phyloP scores from a whole-genome alignment of 2,329 filamentous ascomycete genomes.

The Alternaria sp. region DNA sequence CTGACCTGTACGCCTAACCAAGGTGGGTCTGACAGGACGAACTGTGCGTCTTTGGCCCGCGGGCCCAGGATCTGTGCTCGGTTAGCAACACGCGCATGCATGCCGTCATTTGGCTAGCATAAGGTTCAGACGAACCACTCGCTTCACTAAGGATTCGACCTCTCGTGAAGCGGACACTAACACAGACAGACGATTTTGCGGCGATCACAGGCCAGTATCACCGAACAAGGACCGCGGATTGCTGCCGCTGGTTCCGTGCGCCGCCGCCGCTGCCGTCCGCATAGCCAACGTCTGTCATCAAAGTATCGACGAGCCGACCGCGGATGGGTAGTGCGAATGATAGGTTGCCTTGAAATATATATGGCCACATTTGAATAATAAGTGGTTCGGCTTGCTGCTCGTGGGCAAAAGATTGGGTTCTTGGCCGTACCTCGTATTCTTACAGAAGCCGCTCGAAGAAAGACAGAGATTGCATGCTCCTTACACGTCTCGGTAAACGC shows the following conservation, averaged over 20 bases:
- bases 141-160: neutral
- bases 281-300: neutral
- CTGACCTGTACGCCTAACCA: constrained; percentile 4
- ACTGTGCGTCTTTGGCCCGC: constrained; percentile 10
- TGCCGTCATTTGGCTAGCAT: constrained; percentile 3
- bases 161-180: neutral
- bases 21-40: constrained; percentile 16
- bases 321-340: neutral
- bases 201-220: constrained; percentile 5
- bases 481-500: neutral
- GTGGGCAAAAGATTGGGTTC: neutral
- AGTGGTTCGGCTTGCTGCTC: neutral
- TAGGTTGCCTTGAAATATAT: neutral
- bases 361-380: neutral
- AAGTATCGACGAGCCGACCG: constrained; percentile 2
- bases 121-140: constrained; percentile 7
- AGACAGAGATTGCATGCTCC: neutral
- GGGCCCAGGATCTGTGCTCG: neutral
- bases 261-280: constrained; percentile 13
- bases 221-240: constrained; percentile 19
- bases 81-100: neutral
- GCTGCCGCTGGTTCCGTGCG: constrained; percentile 19
- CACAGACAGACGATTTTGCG: neutral
- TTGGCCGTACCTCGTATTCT: neutral
- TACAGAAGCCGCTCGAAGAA: neutral